These are phyloP conservation scores for Lachnellula hyalina DNA, from an alignment of 2,329 filamentous ascomycete genomes.

Conservation along the genomic window DNA sequence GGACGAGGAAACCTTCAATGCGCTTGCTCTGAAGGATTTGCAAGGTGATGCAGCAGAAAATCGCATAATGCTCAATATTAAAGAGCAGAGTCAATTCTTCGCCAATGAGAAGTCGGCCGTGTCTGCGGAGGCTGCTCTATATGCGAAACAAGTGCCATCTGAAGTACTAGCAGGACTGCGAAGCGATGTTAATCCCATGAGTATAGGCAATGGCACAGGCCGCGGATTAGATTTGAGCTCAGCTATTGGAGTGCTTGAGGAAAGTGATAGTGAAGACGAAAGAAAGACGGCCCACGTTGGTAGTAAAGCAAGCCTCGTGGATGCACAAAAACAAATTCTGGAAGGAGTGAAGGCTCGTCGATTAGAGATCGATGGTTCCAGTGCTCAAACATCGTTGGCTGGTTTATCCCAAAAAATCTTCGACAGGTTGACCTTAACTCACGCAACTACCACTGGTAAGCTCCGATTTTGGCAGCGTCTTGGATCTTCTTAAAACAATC, in stretches of 20 bases:
- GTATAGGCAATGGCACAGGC: slow-evolving; percentile 42
- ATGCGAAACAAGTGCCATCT: slow-evolving; percentile 63
- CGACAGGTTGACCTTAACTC: slow-evolving; percentile 65
- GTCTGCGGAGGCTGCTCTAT: slow-evolving; percentile 39
- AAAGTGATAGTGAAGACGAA: slow-evolving; percentile 63
- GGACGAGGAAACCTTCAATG: slow-evolving; percentile 68
- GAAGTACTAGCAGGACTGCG: slow-evolving; percentile 63
- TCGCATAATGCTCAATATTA: slow-evolving; percentile 78
- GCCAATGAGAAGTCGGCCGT: slow-evolving; percentile 46
- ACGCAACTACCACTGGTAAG: slow-evolving; percentile 74
- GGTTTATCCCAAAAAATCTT: slow-evolving; percentile 48
- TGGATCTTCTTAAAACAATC: neutral
- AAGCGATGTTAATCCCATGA: slow-evolving; percentile 48
- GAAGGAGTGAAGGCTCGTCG: slow-evolving; percentile 58
- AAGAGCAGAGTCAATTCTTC: slow-evolving; percentile 81
- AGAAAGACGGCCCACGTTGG: slow-evolving; percentile 57
- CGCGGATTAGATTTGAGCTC: slow-evolving; percentile 55
- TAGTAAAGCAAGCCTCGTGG: slow-evolving; percentile 59
- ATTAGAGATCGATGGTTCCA: slow-evolving; percentile 48
- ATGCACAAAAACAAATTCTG: slow-evolving; percentile 62
- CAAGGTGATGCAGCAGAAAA: slow-evolving; percentile 67
- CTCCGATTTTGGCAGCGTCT: neutral
- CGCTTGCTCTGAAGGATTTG: slow-evolving; percentile 75
- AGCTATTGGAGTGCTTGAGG: slow-evolving; percentile 64
- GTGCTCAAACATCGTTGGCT: slow-evolving; percentile 24